These are phyloP conservation scores for Neofusicoccum umdonicola DNA, from an alignment of 2,329 filamentous ascomycete species.

Conservation along the genomic window DNA sequence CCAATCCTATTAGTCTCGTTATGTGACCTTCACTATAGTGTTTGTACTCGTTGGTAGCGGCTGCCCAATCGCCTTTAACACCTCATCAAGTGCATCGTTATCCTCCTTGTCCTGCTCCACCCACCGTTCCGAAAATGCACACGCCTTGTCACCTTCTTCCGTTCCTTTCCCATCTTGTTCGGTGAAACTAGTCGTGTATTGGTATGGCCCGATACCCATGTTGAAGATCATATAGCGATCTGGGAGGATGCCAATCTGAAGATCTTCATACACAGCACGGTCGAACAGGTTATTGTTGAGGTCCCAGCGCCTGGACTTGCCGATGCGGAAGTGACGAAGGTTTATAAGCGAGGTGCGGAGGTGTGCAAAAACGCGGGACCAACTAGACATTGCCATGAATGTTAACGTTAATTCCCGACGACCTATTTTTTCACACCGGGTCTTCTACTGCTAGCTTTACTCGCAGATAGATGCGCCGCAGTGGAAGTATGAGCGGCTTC, in stretches of 20 bases:
- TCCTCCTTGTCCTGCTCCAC: not conserved
- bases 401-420: too few relatives aligned
- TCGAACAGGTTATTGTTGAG: not conserved
- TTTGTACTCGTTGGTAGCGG: not conserved
- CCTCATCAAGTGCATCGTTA: not conserved
- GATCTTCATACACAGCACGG: not conserved
- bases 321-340: not conserved
- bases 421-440: too few relatives aligned
- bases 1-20: too few relatives aligned
- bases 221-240: not conserved
- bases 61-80: not conserved
- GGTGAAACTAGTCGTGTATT: not conserved
- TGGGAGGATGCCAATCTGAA: not conserved
- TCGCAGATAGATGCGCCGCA: too few relatives aligned
- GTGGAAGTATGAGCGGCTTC: not conserved
- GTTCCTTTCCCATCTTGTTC: not conserved
- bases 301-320: not conserved
- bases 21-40: too few relatives aligned
- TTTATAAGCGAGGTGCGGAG: not conserved
- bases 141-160: not conserved
- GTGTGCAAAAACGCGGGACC: not conserved
- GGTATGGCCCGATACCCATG: not conserved
- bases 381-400: not conserved
- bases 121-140: not conserved
- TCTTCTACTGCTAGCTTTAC: too few relatives aligned